Evolutionary conservation across 495 filamentous ascomycete species (phyloP).

Genomic region (Penicillium steckii): DNA sequence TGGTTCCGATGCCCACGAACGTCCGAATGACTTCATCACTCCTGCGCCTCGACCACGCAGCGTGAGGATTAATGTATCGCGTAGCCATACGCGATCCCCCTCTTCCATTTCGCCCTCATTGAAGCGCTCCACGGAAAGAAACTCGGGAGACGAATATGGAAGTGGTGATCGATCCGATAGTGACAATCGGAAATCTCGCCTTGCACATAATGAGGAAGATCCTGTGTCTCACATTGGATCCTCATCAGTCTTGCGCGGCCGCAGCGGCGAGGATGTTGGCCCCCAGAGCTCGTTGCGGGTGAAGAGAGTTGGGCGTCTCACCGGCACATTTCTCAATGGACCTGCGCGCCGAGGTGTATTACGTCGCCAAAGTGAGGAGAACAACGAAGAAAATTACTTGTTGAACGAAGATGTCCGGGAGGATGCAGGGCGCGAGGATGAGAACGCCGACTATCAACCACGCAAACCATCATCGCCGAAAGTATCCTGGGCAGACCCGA

Average conservation of each 20-base stretch:
- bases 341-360: constrained; percentile 69
- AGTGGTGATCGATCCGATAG: constrained; percentile 44
- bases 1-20: constrained; percentile 26
- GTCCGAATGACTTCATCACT: constrained; percentile 58
- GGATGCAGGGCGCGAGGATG: constrained; percentile 20
- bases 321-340: constrained; percentile 71
- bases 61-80: constrained; percentile 55
- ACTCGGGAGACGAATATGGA: constrained; percentile 35
- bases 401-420: constrained; percentile 31
- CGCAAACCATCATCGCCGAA: constrained; percentile 41
- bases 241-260: constrained; percentile 49
- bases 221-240: constrained; percentile 47
- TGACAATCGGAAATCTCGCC: constrained; percentile 40
- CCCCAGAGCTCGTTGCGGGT: constrained; percentile 68
- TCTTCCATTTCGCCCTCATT: constrained; percentile 42
- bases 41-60: constrained; percentile 63
- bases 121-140: constrained; percentile 35
- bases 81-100: constrained; percentile 37
- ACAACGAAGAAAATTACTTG: constrained; percentile 41
- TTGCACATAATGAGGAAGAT: constrained; percentile 33
- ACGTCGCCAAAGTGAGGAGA: constrained; percentile 73
- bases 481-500: constrained; percentile 47
- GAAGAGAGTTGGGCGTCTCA: constrained; percentile 69
- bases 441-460: constrained; percentile 29
- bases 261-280: constrained; percentile 54